phyloP scores from a whole-genome alignment of 2,329 filamentous ascomycete species.

The Fusarium setosum region DNA sequence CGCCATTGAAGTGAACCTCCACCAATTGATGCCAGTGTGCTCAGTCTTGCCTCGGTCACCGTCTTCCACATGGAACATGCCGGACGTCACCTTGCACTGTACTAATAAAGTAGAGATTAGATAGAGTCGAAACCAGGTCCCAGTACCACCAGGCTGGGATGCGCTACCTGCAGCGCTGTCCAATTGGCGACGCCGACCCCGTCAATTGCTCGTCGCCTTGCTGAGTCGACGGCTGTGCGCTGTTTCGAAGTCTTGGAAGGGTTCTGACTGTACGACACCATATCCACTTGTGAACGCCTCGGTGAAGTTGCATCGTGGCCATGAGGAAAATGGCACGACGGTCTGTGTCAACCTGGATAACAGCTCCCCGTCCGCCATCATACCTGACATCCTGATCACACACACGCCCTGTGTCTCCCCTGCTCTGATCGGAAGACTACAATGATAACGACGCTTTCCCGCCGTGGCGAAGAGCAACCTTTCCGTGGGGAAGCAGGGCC shows the following conservation, averaged over 20 bases:
- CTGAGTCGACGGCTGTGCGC: constrained; percentile 1
- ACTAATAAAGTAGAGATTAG: constrained; percentile 27
- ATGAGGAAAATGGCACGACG: constrained; percentile 23
- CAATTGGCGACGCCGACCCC: constrained; percentile 29
- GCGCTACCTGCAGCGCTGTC: constrained; percentile 21
- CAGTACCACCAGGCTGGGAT: constrained; percentile 35
- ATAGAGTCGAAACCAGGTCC: constrained; percentile 21
- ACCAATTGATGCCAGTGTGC: constrained; percentile 25
- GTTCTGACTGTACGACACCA: constrained; percentile 22
- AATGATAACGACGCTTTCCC: constrained; percentile 11
- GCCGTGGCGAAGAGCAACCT: constrained; percentile 18
- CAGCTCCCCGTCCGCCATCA: neutral
- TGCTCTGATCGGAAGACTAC: constrained; percentile 2
- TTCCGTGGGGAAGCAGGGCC: constrained; percentile 9
- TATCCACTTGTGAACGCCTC: constrained; percentile 22
- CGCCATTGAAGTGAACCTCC: constrained; percentile 27
- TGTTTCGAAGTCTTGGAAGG: constrained; percentile 9
- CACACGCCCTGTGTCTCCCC: neutral
- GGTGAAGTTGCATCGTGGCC: constrained; percentile 25
- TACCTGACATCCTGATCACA: neutral
- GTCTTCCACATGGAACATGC: constrained; percentile 27
- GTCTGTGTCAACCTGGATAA: constrained; percentile 24
- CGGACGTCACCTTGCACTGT: constrained; percentile 9
- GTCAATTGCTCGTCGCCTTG: constrained; percentile 21
- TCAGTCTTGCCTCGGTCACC: constrained; percentile 10